Percentiles rank a stretch among this genome's conserved stretches.
phyloP scores from a whole-genome alignment of 2,329 filamentous ascomycete genomes.

The Pseudovirgaria hyperparasitica region DNA sequence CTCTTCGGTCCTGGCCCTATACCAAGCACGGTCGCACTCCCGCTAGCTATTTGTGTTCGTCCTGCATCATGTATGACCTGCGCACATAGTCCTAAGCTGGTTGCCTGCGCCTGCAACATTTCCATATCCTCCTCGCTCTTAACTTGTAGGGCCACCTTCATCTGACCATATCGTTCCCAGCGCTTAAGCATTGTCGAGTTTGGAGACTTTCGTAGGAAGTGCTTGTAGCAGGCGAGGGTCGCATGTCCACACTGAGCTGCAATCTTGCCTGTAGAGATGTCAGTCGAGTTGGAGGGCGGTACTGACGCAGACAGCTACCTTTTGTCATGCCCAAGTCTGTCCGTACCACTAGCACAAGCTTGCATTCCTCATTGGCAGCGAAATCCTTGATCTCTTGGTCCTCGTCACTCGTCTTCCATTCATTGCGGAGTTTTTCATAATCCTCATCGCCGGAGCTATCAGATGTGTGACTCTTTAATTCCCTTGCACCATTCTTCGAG shows the following conservation, averaged over 20 bases:
- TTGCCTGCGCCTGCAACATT: slow-evolving; percentile 65
- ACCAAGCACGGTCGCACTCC: slow-evolving; percentile 84
- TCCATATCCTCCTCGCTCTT: slow-evolving; percentile 72
- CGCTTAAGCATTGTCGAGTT: slow-evolving; percentile 55
- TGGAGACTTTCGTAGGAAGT: slow-evolving; percentile 44
- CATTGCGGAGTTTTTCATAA: slow-evolving; percentile 11
- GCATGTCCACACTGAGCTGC: slow-evolving; percentile 91
- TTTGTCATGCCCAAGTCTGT: slow-evolving; percentile 97
- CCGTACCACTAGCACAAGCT: slow-evolving; percentile 81
- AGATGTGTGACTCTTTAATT: slow-evolving; percentile 6
- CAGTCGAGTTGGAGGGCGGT: background rate
- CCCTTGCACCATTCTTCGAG: slow-evolving; percentile 5
- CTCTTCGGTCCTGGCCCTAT: slow-evolving; percentile 64
- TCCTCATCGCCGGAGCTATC: slow-evolving; percentile 19
- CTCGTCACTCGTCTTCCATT: slow-evolving; percentile 13
- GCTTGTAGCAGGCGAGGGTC: slow-evolving; percentile 95
- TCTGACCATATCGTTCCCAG: slow-evolving; percentile 80
- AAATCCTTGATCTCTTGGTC: slow-evolving; percentile 34
- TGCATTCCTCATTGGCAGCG: slow-evolving; percentile 65
- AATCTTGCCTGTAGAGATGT: slow-evolving; percentile 64
- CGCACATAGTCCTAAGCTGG: slow-evolving; percentile 73
- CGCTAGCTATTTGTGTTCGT: slow-evolving; percentile 87
- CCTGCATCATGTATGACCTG: slow-evolving; percentile 93
- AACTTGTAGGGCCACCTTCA: slow-evolving; percentile 84
- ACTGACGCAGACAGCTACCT: slow-evolving; percentile 42